Evolutionary conservation across 169 alveolate species (phyloP), one percentile per base, ranked within the genome.

Genomic region (Theileria annulata): DNA sequence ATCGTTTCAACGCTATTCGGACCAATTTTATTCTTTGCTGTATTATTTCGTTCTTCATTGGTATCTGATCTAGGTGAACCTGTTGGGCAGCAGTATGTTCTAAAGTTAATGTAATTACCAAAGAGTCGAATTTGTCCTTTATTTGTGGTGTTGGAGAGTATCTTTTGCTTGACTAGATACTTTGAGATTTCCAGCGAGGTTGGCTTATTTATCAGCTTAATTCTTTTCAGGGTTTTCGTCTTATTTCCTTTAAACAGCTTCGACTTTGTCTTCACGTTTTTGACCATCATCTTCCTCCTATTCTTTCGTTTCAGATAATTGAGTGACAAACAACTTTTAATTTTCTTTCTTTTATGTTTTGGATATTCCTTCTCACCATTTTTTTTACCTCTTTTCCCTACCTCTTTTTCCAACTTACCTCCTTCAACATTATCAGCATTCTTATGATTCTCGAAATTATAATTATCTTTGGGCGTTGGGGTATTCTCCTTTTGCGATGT

Each of bases 171-270:
- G 9, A 56, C 33, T 8, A 56, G 30, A 25, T 56, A 25, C 31
- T 56, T 56, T 0, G 66, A 21, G 8, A 56, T 56, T 25, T 56
- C 66, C 8, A 56, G 66, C 17, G 66, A 13, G 8, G 66, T 56
- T 15, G 66, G 66, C n/a, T 56, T 56, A 56, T 56, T 56, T 8
- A 56, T 25, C 66, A 56, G 66, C 66, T 56, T 56, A 21, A 56
- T 56, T 56, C 66, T 56, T 21, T n/a, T 19, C 31, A 56, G 28
- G 17, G 66, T 56, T 8, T n/a, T 56, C 0, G 17, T 56, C 10
- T 25, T 56, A 56, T 56, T 56, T 56, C 66, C 66, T n/a, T 56
- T 56, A 15, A 56, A 56, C n/a, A 56, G n/a, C 33, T 19, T 56
- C 31, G 66, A 56, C 17, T 56, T 56, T 5, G 28, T 56, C n/a